Evolutionary conservation across 495 filamentous ascomycete genomes (phyloP).

Genomic region (Xylaria castorea): DNA sequence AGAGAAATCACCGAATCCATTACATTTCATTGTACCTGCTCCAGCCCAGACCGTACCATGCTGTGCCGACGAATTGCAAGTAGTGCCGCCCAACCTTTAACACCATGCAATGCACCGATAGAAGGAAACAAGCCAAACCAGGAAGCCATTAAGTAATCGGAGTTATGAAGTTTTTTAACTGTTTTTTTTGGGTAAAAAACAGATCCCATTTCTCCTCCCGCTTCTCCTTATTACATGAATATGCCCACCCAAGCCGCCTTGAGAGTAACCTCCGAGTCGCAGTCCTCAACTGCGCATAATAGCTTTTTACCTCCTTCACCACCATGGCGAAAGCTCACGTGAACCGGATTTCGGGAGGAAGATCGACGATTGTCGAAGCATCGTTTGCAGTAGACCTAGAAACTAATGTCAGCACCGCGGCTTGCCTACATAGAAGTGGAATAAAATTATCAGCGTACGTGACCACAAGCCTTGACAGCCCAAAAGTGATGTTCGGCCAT

Average conservation of each 20-base stretch:
- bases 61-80: not conserved
- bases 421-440: not conserved
- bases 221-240: slow-evolving; percentile 36
- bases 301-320: slow-evolving; percentile 37
- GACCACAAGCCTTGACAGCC: slow-evolving; percentile 57
- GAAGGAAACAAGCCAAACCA: slow-evolving; percentile 10
- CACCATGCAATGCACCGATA: slow-evolving; percentile 24
- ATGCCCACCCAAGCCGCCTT: slow-evolving; percentile 56
- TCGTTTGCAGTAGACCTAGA: slow-evolving; percentile 54
- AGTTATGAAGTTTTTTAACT: not conserved
- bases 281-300: slow-evolving; percentile 53
- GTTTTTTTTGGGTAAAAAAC: too few relatives aligned
- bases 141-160: not conserved
- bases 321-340: slow-evolving; percentile 35
- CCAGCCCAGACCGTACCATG: not conserved
- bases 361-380: slow-evolving; percentile 52
- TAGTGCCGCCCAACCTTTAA: slow-evolving; percentile 14
- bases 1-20: slow-evolving; percentile 1
- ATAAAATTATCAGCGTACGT: slow-evolving; percentile 43
- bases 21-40: not conserved
- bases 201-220: not conserved
- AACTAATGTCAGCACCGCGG: slow-evolving; percentile 9
- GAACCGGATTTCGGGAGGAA: slow-evolving; percentile 27
- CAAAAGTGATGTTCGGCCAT: slow-evolving; percentile 57
- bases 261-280: slow-evolving; percentile 44